Percentiles rank a stretch among this genome's conserved stretches.
Conservation (phyloP, 2,329 filamentous ascomycete genomes). For the Elsinoe batatas region DNA sequence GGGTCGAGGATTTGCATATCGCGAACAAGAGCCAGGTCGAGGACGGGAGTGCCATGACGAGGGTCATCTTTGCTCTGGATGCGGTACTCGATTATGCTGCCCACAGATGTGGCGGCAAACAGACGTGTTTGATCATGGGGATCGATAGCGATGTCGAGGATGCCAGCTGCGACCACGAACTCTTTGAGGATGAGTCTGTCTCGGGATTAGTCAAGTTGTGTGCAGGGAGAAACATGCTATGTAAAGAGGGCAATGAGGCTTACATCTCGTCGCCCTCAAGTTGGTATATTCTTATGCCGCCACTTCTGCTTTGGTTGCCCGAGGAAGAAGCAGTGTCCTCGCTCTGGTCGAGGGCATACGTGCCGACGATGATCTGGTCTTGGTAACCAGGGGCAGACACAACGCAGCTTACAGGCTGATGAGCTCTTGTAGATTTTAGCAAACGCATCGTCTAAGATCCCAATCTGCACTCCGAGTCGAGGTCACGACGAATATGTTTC, state of each 20-base stretch:
- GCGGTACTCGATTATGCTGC: constrained; percentile 55
- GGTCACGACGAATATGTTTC: not conserved
- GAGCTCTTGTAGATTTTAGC: not conserved
- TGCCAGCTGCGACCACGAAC: constrained; percentile 55
- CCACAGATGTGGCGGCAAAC: constrained; percentile 69
- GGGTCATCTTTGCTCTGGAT: constrained; percentile 24
- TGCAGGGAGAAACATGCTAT: not conserved
- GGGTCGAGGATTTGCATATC: constrained; percentile 42
- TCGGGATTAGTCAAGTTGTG: not conserved
- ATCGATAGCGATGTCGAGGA: constrained; percentile 80
- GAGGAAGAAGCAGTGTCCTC: constrained; percentile 15
- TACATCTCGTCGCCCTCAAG: constrained; percentile 48
- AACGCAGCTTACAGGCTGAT: constrained; percentile 62
- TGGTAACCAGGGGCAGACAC: constrained; percentile 57
- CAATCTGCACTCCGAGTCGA: not conserved
- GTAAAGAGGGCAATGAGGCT: constrained; percentile 25
- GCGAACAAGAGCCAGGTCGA: constrained; percentile 23
- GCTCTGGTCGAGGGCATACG: constrained; percentile 61
- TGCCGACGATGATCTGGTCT: constrained; percentile 67
- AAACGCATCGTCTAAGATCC: not conserved
- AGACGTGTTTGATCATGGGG: constrained; percentile 45
- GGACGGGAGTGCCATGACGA: constrained; percentile 14
- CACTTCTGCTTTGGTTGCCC: constrained; percentile 44
- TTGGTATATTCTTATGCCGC: constrained; percentile 60
- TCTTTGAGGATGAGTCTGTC: constrained; percentile 29